Evolutionary conservation across 139 green algal genomes (phyloP).

Genomic region (Asterochloris erici): DNA sequence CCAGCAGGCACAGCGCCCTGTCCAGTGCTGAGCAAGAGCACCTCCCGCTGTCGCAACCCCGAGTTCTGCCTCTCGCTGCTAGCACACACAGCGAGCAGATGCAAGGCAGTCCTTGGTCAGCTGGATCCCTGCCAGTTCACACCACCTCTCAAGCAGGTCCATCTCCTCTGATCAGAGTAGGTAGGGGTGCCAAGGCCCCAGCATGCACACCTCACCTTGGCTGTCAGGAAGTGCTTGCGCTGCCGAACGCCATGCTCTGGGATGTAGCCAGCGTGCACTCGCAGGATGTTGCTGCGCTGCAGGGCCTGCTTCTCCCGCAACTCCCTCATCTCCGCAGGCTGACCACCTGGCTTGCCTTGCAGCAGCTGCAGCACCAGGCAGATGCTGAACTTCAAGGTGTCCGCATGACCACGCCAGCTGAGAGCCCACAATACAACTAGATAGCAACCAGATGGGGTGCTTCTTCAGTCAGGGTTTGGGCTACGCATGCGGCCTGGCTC

Average conservation of each 20-base stretch:
- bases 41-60: too few relatives aligned
- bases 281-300: constrained; percentile 48
- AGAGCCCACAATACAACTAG: not conserved
- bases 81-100: not conserved
- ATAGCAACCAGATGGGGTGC: not conserved
- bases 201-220: constrained; percentile 54
- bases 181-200: too few relatives aligned
- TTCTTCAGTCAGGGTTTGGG: not conserved
- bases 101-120: not conserved
- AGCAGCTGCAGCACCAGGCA: not conserved
- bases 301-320: constrained; percentile 61
- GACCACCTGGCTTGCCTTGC: not conserved
- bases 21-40: too few relatives aligned
- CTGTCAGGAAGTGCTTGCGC: constrained; percentile 65
- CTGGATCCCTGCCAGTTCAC: too few relatives aligned
- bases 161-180: too few relatives aligned
- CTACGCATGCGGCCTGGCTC: not conserved
- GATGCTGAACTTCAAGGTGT: not conserved
- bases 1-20: too few relatives aligned
- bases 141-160: too few relatives aligned
- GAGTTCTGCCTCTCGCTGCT: too few relatives aligned
- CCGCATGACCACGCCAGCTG: not conserved
- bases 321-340: constrained; percentile 43
- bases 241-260: constrained; percentile 54
- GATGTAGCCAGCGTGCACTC: constrained; percentile 36